phyloP scores from a whole-genome alignment of 2,329 filamentous ascomycete species.

The Neonectria sp. region DNA sequence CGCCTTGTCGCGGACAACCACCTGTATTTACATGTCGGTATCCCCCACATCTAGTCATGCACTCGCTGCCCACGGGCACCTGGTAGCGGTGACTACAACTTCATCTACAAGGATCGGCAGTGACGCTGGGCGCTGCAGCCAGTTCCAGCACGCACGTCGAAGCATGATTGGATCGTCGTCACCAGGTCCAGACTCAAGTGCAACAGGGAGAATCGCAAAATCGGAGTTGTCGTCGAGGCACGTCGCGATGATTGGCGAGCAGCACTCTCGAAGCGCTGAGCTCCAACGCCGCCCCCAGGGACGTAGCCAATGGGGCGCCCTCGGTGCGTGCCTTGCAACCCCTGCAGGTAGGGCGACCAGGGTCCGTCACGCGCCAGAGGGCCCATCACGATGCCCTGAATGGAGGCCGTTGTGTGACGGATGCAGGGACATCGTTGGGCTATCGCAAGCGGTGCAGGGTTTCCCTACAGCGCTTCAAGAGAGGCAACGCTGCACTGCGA shows the following conservation, averaged over 20 bases:
- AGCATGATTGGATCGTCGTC: conserved; percentile 40
- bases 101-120: conserved; percentile 32
- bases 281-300: conserved; percentile 37
- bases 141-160: conserved; percentile 33
- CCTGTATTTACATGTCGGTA: conserved; percentile 44
- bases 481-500: conserved; percentile 33
- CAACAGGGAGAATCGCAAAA: conserved; percentile 33
- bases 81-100: conserved; percentile 33
- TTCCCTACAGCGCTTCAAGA: conserved; percentile 21
- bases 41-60: conserved; percentile 37
- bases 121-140: conserved; percentile 21
- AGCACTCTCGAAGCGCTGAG: conserved; percentile 49
- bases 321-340: conserved; percentile 19
- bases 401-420: conserved; percentile 32
- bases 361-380: conserved; percentile 44
- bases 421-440: conserved; percentile 40
- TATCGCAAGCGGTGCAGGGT: conserved; percentile 5
- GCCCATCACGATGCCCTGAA: conserved; percentile 14
- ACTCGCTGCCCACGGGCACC: conserved; percentile 24
- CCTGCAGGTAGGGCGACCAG: conserved; percentile 25
- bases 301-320: conserved; percentile 47
- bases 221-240: conserved; percentile 20
- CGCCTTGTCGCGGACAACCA: conserved; percentile 35
- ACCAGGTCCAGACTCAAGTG: conserved; percentile 37
- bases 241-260: conserved; percentile 48